Evolutionary conservation across 2,329 filamentous ascomycete species (phyloP).

Genomic region (Arthrinium puccinioides): DNA sequence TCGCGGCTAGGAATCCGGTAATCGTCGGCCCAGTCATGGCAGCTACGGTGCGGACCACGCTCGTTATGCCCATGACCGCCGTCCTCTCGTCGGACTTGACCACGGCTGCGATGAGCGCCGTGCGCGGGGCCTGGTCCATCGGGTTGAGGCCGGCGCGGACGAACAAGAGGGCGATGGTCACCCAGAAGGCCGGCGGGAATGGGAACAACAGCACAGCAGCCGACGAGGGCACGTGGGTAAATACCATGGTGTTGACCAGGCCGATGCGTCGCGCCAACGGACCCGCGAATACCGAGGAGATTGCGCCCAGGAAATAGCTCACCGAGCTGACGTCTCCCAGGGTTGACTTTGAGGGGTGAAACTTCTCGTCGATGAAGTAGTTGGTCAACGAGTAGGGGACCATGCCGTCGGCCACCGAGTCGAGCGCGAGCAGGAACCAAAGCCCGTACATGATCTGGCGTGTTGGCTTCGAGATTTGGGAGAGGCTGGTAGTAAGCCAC

Average conservation of each 20-base stretch:
- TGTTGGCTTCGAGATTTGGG: constrained; percentile 36
- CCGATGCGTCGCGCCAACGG: constrained; percentile 48
- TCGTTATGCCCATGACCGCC: constrained; percentile 63
- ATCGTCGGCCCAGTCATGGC: constrained; percentile 56
- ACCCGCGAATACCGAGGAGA: constrained; percentile 45
- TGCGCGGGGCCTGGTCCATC: constrained; percentile 66
- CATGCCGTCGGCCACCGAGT: constrained; percentile 53
- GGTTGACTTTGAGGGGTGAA: constrained; percentile 37
- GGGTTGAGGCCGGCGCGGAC: constrained; percentile 54
- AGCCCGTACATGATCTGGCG: constrained; percentile 50
- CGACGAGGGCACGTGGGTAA: constrained; percentile 64
- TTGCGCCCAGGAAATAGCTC: constrained; percentile 42
- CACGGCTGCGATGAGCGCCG: constrained; percentile 61
- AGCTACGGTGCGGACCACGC: constrained; percentile 59
- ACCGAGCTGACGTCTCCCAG: constrained; percentile 49
- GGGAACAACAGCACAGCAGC: constrained; percentile 59
- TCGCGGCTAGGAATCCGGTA: constrained; percentile 55
- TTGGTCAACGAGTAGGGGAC: constrained; percentile 53
- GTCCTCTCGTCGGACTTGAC: constrained; percentile 61
- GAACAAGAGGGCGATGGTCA: constrained; percentile 53
- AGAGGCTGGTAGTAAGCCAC: constrained; percentile 32
- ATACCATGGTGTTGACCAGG: constrained; percentile 67
- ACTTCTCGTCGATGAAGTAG: constrained; percentile 48
- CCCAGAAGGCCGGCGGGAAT: constrained; percentile 40
- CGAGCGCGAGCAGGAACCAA: constrained; percentile 42